phyloP scores from a whole-genome alignment of 2,329 filamentous ascomycete species.

The Ophiostoma quercus region DNA sequence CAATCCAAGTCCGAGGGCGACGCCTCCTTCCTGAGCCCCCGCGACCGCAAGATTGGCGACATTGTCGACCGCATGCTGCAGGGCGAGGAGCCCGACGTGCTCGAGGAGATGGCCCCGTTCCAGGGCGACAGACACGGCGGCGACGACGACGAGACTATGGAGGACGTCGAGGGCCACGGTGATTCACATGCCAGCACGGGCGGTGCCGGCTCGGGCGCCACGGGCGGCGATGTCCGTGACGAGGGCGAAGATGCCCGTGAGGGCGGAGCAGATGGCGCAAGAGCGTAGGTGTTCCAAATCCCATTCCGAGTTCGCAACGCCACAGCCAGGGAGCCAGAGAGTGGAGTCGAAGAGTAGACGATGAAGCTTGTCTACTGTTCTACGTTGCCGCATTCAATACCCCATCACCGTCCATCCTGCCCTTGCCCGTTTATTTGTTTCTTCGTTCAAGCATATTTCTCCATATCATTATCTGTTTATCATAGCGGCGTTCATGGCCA shows the following conservation, averaged over 20 bases:
- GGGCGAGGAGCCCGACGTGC: constrained; percentile 81
- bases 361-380: neutral
- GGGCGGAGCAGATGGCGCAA: constrained; percentile 90
- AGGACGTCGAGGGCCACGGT: constrained; percentile 64
- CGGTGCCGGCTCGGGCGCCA: constrained; percentile 79
- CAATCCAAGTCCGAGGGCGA: constrained; percentile 84
- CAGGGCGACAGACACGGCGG: constrained; percentile 41
- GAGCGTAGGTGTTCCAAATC: constrained; percentile 84
- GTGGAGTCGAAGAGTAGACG: neutral
- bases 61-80: constrained; percentile 80
- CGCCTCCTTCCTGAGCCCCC: constrained; percentile 71
- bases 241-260: constrained; percentile 85
- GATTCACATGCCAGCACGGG: constrained; percentile 57
- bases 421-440: neutral
- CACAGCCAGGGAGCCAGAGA: constrained; percentile 11
- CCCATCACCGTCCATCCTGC: too few species aligned
- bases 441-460: neutral
- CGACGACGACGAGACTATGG: constrained; percentile 66
- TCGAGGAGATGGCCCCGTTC: constrained; percentile 58
- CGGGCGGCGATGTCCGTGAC: constrained; percentile 83
- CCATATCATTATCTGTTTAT: constrained; percentile 9
- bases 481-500: constrained; percentile 10
- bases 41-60: constrained; percentile 81
- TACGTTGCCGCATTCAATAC: neutral
- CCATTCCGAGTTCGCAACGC: neutral